Evolutionary conservation across 2,329 filamentous ascomycete genomes (phyloP).

Genomic region (Trichoderma endophyticum): DNA sequence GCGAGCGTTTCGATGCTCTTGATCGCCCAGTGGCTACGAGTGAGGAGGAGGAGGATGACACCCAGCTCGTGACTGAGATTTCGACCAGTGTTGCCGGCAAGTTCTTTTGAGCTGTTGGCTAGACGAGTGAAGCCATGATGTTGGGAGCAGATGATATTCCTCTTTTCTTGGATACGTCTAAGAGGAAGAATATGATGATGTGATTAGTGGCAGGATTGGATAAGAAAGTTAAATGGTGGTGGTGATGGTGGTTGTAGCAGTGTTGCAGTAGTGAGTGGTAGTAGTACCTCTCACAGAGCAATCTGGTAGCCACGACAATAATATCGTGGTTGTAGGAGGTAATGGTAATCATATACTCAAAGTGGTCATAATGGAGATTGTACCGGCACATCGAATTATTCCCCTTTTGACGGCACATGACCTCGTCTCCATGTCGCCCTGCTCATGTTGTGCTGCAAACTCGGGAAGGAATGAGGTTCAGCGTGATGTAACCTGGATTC

Average conservation of each 20-base stretch:
- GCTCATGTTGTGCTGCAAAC: background rate
- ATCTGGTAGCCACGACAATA: background rate
- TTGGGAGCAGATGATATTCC: background rate
- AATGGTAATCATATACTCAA: background rate
- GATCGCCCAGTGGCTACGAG: conserved; percentile 47
- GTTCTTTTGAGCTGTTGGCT: conserved; percentile 45
- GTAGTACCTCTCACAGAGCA: background rate
- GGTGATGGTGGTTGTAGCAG: background rate
- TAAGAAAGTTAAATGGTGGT: background rate
- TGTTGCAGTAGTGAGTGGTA: background rate
- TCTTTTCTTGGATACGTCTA: background rate
- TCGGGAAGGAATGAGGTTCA: background rate
- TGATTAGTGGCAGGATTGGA: background rate
- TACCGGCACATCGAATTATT: background rate
- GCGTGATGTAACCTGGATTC: background rate
- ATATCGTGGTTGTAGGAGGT: background rate
- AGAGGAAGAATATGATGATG: background rate
- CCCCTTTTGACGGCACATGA: background rate
- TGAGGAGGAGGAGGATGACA: conserved; percentile 28
- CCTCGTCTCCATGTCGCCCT: background rate
- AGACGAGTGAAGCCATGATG: background rate
- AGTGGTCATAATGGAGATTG: background rate
- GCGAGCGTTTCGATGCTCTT: conserved; percentile 63
- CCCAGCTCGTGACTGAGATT: conserved; percentile 20
- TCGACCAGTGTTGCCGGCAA: conserved; percentile 43